A percentile compares a stretch with the other conserved stretches of the same genome.
phyloP scores from a whole-genome alignment of 2,329 filamentous ascomycete genomes.

The Cladosporium sp. region DNA sequence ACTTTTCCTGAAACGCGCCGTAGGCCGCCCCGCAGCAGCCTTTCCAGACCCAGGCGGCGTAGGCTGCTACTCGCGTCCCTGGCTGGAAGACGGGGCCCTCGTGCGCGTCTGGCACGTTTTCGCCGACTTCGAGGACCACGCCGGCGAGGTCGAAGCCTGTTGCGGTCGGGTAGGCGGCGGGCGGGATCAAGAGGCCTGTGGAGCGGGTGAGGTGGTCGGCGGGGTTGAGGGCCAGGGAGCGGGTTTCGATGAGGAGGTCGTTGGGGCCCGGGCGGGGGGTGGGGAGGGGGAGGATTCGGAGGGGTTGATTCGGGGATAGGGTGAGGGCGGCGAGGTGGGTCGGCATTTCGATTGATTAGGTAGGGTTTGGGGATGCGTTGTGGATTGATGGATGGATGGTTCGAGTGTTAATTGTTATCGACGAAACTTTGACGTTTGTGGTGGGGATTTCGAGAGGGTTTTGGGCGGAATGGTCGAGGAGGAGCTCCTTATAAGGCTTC shows the following conservation, averaged over 20 bases:
- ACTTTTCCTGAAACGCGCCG: slow-evolving; percentile 15
- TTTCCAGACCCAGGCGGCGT: neutral
- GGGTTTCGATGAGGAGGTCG: slow-evolving; percentile 32
- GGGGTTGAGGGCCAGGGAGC: slow-evolving; percentile 33
- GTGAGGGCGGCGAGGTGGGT: neutral
- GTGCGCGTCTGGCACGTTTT: slow-evolving; percentile 19
- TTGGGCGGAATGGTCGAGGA: no score
- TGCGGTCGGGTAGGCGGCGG: slow-evolving; percentile 24
- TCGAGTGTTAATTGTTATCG: no score
- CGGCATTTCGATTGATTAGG: neutral
- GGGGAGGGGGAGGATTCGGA: slow-evolving; percentile 17
- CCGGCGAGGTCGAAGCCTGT: slow-evolving; percentile 25
- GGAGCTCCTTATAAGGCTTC: no score
- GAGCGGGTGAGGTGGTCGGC: slow-evolving; percentile 32
- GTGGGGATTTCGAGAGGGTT: no score
- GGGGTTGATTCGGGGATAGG: neutral
- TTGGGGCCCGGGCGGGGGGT: slow-evolving; percentile 16
- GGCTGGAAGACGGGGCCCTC: neutral
- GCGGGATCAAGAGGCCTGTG: slow-evolving; percentile 15
- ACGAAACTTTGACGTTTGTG: no score
- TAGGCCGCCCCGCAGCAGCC: slow-evolving; percentile 10
- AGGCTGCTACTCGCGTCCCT: slow-evolving; percentile 24
- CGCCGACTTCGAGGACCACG: slow-evolving; percentile 26
- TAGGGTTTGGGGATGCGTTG: no score
- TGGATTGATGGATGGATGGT: no score